These are phyloP conservation scores for Suillus tomentosus DNA, from an alignment of 768 basidiomycete species.

Conservation along the genomic window DNA sequence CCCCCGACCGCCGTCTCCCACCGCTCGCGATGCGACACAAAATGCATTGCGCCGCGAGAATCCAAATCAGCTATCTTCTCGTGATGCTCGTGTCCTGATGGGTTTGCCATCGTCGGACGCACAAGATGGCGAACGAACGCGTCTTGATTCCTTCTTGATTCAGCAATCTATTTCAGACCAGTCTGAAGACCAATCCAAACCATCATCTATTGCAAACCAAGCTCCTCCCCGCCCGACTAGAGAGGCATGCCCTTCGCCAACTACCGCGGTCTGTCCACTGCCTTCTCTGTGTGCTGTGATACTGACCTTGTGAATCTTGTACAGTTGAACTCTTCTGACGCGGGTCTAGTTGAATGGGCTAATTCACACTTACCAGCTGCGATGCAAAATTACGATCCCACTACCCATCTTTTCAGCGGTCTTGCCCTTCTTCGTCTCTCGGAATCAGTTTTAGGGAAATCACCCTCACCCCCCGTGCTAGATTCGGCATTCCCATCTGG, in stretches of 20 bases:
- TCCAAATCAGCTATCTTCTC: constrained; percentile 75
- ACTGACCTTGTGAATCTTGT: constrained; percentile 16
- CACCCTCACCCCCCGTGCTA: constrained; percentile 69
- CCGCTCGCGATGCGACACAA: constrained; percentile 85
- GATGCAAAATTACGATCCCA: constrained; percentile 54
- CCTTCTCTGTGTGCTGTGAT: constrained; percentile 8
- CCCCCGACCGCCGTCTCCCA: constrained; percentile 91
- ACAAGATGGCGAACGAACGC: constrained; percentile 46
- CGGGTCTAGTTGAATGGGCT: constrained; percentile 80
- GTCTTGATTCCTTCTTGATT: constrained; percentile 59
- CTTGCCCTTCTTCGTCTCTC: constrained; percentile 83
- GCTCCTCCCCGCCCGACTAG: constrained; percentile 70
- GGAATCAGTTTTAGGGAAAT: constrained; percentile 72
- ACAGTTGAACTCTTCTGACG: constrained; percentile 39
- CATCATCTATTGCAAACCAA: constrained; percentile 22
- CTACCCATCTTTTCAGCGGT: constrained; percentile 57
- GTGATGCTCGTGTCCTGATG: constrained; percentile 80
- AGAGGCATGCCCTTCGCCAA: constrained; percentile 49
- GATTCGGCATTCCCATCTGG: constrained; percentile 77
- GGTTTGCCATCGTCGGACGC: constrained; percentile 43
- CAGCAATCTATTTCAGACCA: constrained; percentile 35
- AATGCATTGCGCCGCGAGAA: constrained; percentile 84
- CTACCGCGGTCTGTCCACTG: constrained; percentile 23
- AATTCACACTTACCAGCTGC: constrained; percentile 76
- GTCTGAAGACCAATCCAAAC: constrained; percentile 17